Conservation (phyloP, 768 basidiomycete species). For the Gelatoporia subvermispora region DNA sequence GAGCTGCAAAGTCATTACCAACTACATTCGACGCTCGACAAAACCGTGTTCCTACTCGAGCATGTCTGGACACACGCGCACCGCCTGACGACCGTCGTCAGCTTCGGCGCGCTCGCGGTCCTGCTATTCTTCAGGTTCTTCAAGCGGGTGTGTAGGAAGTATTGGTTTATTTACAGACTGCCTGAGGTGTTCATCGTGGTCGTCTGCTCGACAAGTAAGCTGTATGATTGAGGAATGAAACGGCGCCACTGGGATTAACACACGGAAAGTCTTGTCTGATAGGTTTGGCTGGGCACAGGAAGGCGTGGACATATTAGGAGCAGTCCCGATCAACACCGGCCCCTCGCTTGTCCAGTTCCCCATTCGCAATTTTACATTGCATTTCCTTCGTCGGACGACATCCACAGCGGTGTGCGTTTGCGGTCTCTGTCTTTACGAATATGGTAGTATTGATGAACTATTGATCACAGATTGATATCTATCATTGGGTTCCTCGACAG, state of each 20-base stretch:
- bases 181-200: conserved; percentile 92
- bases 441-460: background rate
- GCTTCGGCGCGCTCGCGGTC: conserved; percentile 61
- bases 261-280: conserved; percentile 60
- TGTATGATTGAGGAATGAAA: conserved; percentile 15
- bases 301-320: conserved; percentile 82
- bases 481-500: conserved; percentile 92
- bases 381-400: conserved; percentile 73
- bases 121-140: conserved; percentile 59
- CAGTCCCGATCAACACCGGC: conserved; percentile 60
- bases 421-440: background rate
- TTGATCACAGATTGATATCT: conserved; percentile 54
- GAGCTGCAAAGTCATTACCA: conserved; percentile 47
- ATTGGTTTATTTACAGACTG: conserved; percentile 70
- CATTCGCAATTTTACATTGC: conserved; percentile 50
- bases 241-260: background rate
- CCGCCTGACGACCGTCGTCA: conserved; percentile 64
- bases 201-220: conserved; percentile 68
- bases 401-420: conserved; percentile 68
- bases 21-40: conserved; percentile 69
- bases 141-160: conserved; percentile 54
- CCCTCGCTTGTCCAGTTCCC: conserved; percentile 71
- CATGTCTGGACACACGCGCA: conserved; percentile 55
- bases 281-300: conserved; percentile 67
- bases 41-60: conserved; percentile 69